Conservation (phyloP, 305 asterid genomes). For the Fraxinus floribunda region DNA sequence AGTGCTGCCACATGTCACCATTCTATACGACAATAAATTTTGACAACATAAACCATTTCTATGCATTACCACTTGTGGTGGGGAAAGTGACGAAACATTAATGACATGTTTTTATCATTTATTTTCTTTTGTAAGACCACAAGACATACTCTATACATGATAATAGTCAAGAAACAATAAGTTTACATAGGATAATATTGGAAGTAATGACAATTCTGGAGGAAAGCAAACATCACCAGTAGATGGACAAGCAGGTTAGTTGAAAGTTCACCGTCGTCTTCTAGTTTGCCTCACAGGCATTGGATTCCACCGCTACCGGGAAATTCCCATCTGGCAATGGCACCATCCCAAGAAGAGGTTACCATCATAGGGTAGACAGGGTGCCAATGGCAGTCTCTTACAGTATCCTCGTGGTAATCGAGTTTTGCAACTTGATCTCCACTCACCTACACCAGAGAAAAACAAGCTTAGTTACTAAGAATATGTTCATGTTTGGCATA, state of each 20-base stretch:
- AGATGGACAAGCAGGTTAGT: constrained; percentile 15
- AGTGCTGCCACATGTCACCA: background rate
- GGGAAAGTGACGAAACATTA: background rate
- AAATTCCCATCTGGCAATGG: constrained; percentile 77
- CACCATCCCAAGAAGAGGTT: constrained; percentile 88
- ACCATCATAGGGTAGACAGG: constrained; percentile 72
- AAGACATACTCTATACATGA: background rate
- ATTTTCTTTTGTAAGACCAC: background rate
- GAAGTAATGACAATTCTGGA: background rate
- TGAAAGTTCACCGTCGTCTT: constrained; percentile 36
- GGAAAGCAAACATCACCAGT: background rate
- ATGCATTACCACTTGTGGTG: background rate
- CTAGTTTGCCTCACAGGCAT: constrained; percentile 29
- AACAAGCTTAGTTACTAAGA: background rate
- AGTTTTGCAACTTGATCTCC: constrained; percentile 64
- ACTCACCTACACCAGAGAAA: constrained; percentile 44
- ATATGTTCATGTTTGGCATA: background rate
- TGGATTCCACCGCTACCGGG: constrained; percentile 42
- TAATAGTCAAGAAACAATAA: background rate
- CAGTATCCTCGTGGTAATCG: constrained; percentile 64
- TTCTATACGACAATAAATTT: background rate
- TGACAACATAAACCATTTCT: background rate
- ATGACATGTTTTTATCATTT: background rate
- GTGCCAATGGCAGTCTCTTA: constrained; percentile 94
- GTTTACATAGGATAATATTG: background rate